Evolutionary conservation across 106 monocot species (phyloP), one percentile per base, ranked within the genome.

Genomic region (Gastrodia elata): DNA sequence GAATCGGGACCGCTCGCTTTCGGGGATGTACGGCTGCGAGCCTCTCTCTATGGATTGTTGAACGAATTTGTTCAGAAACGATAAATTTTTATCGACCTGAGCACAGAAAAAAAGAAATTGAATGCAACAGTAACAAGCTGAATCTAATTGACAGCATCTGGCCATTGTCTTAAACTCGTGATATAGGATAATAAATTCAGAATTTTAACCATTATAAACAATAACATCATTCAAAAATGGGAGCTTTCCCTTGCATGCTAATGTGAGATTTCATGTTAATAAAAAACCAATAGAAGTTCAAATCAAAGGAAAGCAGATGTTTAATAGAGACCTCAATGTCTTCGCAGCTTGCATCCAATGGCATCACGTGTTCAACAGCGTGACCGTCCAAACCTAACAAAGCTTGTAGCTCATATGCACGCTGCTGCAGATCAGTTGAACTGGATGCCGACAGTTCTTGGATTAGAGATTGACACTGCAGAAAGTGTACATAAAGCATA

Each of bases 371-470:
- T 76, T 93, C 90, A 67, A 91, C 77, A 74, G 84, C 83, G 78
- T 71, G 71, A 71, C 71, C 68, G 73, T 92, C 81, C 71, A 97
- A 82, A 27, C 81, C 71, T 59, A 93, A 78, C 37, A 93, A 82
- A 27, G 90, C 90, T 79, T 97, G 90, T 35, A 97, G 77, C 46
- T 97, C 97, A 80, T 93, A 93, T 39, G 93, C 88, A 71, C 93
- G 87, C 76, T 97, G 97, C 74, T 97, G 97, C 81, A 97, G 82
- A 72, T 97, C 97, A 67, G 97, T 97, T 76, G 97, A 97, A 83
- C 93, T 90, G 26, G 97, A 97, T 70, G 93, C 90, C 41, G 86
- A 93, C 56, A 93, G 74, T 80, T 94, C 94, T 76, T 94, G 89
- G 24, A 94, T 74, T 75, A 94, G 68, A 27, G 94, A 80, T 78